Evolutionary conservation across 228 moss, liverwort and hornwort species (phyloP).

Genomic region (Sphagnum magellanicum): DNA sequence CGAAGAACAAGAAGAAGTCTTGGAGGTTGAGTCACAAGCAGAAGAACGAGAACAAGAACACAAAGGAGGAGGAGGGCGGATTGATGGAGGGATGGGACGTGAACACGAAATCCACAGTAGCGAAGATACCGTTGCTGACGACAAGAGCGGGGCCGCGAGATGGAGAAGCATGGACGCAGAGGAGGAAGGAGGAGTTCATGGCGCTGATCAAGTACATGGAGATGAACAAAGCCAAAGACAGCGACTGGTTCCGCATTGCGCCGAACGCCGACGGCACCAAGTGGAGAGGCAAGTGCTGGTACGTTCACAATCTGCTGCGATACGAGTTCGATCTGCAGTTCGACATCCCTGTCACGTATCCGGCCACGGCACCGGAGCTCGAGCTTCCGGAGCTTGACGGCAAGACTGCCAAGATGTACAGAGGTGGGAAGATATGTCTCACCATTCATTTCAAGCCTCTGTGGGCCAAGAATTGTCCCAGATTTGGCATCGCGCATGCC

Average conservation of each 20-base stretch:
- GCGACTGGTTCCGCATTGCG: constrained; percentile 91
- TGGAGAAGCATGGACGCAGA: constrained; percentile 84
- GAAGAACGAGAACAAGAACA: no score
- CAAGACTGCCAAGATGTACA: constrained; percentile 99
- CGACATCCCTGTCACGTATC: constrained; percentile 90
- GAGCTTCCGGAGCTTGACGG: constrained; percentile 92
- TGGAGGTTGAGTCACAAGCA: no score
- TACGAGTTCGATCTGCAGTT: constrained; percentile 98
- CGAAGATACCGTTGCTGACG: constrained; percentile 76
- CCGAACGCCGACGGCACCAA: constrained; percentile 82
- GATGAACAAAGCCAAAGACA: constrained; percentile 98
- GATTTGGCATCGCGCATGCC: constrained; percentile 91
- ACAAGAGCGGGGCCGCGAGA: constrained; percentile 94
- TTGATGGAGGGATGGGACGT: constrained; percentile 93
- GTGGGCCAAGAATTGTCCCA: constrained; percentile 91
- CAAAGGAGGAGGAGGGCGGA: no score
- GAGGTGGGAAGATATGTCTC: constrained; percentile 93
- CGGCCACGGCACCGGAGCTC: constrained; percentile 84
- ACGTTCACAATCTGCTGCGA: constrained; percentile 85
- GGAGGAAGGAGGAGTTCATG: constrained; percentile 91
- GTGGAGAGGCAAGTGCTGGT: constrained; percentile 99
- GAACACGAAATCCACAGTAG: constrained; percentile 76
- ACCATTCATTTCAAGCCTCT: constrained; percentile 96
- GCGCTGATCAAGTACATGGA: constrained; percentile 99
- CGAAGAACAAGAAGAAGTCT: no score